Base-by-base conservation (phyloP, 768 basidiomycete species). In the Suillus bovinus region DNA sequence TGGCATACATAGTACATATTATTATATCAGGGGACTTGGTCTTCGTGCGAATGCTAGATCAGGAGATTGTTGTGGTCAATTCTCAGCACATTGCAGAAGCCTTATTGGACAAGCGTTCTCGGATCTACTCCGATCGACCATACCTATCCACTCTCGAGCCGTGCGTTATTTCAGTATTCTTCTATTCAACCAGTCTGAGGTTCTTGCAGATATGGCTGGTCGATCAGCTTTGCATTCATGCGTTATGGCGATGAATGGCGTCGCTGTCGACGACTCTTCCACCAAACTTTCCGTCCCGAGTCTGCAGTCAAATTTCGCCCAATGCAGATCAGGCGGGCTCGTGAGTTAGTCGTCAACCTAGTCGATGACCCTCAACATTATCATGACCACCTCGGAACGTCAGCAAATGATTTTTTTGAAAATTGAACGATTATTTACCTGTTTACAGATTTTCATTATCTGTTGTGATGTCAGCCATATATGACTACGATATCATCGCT, bases 241-340 rank as follows among this genome's bases (percentile, higher is more conserved):
- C 22, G 13, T 1, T 62, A 62, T 50, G 47, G 47, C 6, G 55
- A 61, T 9, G 38, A 61, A 36, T 61, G 61, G 58, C 75, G 77
- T 41, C 65, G 67, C 13, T 76, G 73, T 60, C 70, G 78, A 47
- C 71, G 73, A 49, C 63, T 70, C 34, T 79, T 79, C 60, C 74
- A 77, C 66, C 76, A 78, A 55, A 72, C 72, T 60, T 78, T 80
- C 61, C 74, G 77, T 54, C 64, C 73, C 20, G 72, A 71, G 31
- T 31, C 31, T 31, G 31, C 6, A 31, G 31, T 31, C 3, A 31
- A 61, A 3, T 75, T 71, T 53, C 65, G 69, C 41, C 68, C 70
- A 17, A 60, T 70, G 20, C 70, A 76, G 54, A 62, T 67, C 14
- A 64, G 65, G 46, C 68, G 69, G 33, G 67, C 70, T 1, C 16